Base-by-base conservation (phyloP, 2,329 filamentous ascomycete genomes). In the Coleophoma cylindrospora region DNA sequence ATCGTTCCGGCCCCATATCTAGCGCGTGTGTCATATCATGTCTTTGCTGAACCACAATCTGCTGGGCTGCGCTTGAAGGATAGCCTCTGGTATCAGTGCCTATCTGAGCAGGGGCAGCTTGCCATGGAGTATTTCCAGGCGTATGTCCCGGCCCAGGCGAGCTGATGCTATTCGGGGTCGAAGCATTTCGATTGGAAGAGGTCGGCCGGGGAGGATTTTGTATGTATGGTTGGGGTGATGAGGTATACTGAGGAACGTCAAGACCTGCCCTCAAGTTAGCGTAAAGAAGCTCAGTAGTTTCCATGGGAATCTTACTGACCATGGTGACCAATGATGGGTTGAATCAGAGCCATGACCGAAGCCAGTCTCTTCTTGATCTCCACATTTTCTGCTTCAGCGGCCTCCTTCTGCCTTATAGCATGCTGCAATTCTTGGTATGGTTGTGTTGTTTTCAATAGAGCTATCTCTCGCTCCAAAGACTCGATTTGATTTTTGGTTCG, bases 401-500 rank as follows among this genome's bases (percentile, higher is more conserved):
- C 78, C 63, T 92, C 87, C 71, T 90, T 91, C 67, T 90, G 84
- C 33, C 81, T 76, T 49, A 92, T 68, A 10, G 83, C 87, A 27
- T 81, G 75, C 67, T 95, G 89, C 17, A 95, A 78, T 64, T 96
- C 90, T 64, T 89, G 84, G 60, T 91, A 91, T 0, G 89, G 89
- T 66, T 91, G 84, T 69, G 90, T 86, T 50, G 79, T 85, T 54
- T 76, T 74, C 59, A 95, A 79, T 55, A 94, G 87, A 47, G 83
- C 78, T 54, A 95, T 86, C 62, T 86, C 82, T 55, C 75, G 76
- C 71, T 95, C 89, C 47, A 95, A 74, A 32, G 75, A 75, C 64
- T 95, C 89, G 63, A 96, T 95, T 68, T 91, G 88, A 63, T 87
- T 82, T 72, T 91, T 92, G 37, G 91, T 95, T 60, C 91, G 80